Evolutionary conservation across 306 rosid genomes (phyloP), one percentile per base, ranked within the genome.

Genomic region (Prinsepia uniflora): DNA sequence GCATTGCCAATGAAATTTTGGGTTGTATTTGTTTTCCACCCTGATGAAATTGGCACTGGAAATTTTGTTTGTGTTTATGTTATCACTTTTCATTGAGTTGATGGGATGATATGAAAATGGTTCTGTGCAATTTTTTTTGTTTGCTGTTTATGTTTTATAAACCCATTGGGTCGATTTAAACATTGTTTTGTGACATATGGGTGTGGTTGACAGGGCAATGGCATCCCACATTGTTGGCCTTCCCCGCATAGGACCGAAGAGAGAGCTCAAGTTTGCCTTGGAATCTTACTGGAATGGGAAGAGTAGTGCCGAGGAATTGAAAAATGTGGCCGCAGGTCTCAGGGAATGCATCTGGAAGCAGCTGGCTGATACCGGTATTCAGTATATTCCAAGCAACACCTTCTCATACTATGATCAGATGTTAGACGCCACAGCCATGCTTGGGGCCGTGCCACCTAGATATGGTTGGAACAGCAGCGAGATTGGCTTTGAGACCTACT

Each of bases 251-350:
- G 97, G 97, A 62, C 95, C 97, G 60, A 90, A 90, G 87, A 86
- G 97, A 72, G 92, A 87, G 82, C 84, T 87, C 60, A 87, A 87
- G 79, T 87, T 87, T 78, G 85, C 89, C 64, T 75, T 90, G 81
- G 96, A 90, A 69, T 90, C 95, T n/a, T 90, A 88, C 76, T 90
- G 96, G 96, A 95, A 90, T 71, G 90, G 92, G 40, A 90, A 88
- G 84, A 88, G 80, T 68, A 78, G 81, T 24, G 87, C 95, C 0
- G 87, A 83, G 17, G 90, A 86, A 43, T 70, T 90, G 80, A 78
- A 88, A 62, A 81, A 77, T 67, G 89, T 83, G 77, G 87, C 89
- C 57, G 84, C 89, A 14, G 84, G 76, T 65, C 85, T 90, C 73
- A 81, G 95, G 78, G 67, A 80, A 8, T 79, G 87, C 70, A 88